Evolutionary conservation across 2,329 filamentous ascomycete species (phyloP).

Genomic region (Zarea fungicola): DNA sequence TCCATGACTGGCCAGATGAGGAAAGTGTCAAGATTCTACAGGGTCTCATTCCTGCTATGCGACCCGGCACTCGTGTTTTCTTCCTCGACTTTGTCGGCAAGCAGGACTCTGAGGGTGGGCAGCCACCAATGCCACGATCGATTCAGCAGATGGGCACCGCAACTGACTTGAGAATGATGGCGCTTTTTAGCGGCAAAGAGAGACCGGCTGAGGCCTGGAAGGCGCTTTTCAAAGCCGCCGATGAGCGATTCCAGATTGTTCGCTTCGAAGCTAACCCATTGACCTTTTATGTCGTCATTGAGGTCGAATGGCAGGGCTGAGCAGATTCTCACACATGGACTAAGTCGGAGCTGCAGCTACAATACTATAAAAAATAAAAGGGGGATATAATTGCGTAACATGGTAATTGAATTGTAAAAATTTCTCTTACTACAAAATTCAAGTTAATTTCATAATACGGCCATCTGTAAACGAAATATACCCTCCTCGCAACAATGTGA

Average conservation of each 20-base stretch:
- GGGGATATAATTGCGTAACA: too few relatives aligned
- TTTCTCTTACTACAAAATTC: too few relatives aligned
- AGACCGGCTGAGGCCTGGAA: conserved; percentile 41
- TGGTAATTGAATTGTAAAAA: too few relatives aligned
- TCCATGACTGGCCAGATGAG: conserved; percentile 51
- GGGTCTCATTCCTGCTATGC: conserved; percentile 38
- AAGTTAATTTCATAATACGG: too few relatives aligned
- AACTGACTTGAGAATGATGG: conserved; percentile 47
- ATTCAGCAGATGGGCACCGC: conserved; percentile 34
- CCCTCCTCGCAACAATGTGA: too few relatives aligned
- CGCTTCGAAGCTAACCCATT: conserved; percentile 30
- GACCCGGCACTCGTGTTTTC: conserved; percentile 36
- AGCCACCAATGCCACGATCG: conserved; percentile 27
- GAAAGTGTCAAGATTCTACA: conserved; percentile 35
- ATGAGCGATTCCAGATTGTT: conserved; percentile 39
- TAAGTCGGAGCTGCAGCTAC: too few relatives aligned
- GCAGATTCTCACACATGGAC: too few relatives aligned
- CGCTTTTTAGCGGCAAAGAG: conserved; percentile 44
- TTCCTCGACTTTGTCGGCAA: conserved; percentile 35
- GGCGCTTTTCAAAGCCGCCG: conserved; percentile 38
- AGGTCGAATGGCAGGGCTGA: conserved; percentile 31
- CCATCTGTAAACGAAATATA: too few relatives aligned
- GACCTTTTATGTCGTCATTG: conserved; percentile 32
- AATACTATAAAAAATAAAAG: too few relatives aligned
- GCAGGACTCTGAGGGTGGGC: conserved; percentile 22